A percentile compares a stretch with the other conserved stretches of the same genome.
Evolutionary conservation across 176 grass and related monocot species (phyloP).

Genomic region (Raddia guianensis): DNA sequence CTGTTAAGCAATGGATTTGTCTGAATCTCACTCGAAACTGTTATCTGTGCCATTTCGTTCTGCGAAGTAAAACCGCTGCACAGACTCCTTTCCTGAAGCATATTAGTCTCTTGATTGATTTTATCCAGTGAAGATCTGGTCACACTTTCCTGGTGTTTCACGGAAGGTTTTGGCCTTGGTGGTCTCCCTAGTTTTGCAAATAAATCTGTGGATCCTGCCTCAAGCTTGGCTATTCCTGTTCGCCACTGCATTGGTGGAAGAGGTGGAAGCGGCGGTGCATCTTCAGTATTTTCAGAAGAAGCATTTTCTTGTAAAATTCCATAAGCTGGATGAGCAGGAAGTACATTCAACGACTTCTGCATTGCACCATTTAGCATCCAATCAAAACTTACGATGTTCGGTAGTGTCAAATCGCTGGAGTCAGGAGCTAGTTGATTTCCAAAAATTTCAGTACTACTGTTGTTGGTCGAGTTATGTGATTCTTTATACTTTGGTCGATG

Average conservation of each 20-base stretch:
- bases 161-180: constrained; percentile 58
- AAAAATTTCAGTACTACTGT: constrained; percentile 30
- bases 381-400: constrained; percentile 40
- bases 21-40: constrained; percentile 19
- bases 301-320: constrained; percentile 29
- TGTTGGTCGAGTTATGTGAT: neutral
- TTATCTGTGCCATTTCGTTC: constrained; percentile 40
- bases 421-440: constrained; percentile 30
- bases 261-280: constrained; percentile 55
- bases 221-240: constrained; percentile 56
- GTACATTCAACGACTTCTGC: constrained; percentile 37
- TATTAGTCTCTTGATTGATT: constrained; percentile 32
- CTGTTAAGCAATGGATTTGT: constrained; percentile 21
- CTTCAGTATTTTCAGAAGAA: constrained; percentile 46
- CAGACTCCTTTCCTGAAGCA: constrained; percentile 22
- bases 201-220: constrained; percentile 37
- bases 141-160: constrained; percentile 22
- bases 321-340: constrained; percentile 42
- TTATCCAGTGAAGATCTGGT: constrained; percentile 25
- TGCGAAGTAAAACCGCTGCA: constrained; percentile 36
- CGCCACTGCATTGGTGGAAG: constrained; percentile 71
- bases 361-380: constrained; percentile 50
- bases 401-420: constrained; percentile 27
- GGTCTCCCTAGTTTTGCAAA: constrained; percentile 56
- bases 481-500: neutral